Conservation (phyloP, 352 stramenopile genomes). For the Phytopythium delawarense region DNA sequence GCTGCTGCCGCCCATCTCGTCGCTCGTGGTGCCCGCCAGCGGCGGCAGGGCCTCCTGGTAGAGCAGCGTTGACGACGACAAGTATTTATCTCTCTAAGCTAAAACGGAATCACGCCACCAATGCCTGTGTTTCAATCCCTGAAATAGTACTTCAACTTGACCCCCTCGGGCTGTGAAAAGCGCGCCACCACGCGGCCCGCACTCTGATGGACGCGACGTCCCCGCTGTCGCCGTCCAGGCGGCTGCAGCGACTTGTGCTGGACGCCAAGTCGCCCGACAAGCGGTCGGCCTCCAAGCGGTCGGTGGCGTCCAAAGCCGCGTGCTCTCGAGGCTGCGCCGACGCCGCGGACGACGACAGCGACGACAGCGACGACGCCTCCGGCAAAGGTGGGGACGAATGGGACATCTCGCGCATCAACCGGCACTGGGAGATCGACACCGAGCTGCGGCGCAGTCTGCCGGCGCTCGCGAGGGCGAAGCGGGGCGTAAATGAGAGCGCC, state of each 20-base stretch:
- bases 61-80: too few species aligned
- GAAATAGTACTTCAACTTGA: not conserved
- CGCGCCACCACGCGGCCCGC: not conserved
- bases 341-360: slow-evolving; percentile 3
- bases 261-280: not conserved
- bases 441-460: slow-evolving; percentile 55
- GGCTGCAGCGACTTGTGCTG: not conserved
- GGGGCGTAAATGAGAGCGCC: slow-evolving; percentile 38
- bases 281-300: not conserved
- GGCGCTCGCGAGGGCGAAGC: slow-evolving; percentile 47
- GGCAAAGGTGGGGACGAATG: slow-evolving; percentile 17
- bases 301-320: not conserved
- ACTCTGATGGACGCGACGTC: not conserved
- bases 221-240: not conserved
- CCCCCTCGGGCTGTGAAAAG: not conserved
- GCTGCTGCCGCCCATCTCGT: slow-evolving; percentile 53
- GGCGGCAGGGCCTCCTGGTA: slow-evolving; percentile 1
- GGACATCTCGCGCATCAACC: slow-evolving; percentile 73
- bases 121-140: not conserved
- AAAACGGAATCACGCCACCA: too few species aligned
- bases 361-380: not conserved
- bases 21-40: slow-evolving; percentile 22
- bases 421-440: slow-evolving; percentile 67
- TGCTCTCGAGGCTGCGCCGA: not conserved
- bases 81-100: too few species aligned